Percentiles rank a stretch among this genome's conserved stretches.
These are phyloP conservation scores for Stereocaulon alpinum DNA, from an alignment of 495 filamentous ascomycete species.

Conservation along the genomic window DNA sequence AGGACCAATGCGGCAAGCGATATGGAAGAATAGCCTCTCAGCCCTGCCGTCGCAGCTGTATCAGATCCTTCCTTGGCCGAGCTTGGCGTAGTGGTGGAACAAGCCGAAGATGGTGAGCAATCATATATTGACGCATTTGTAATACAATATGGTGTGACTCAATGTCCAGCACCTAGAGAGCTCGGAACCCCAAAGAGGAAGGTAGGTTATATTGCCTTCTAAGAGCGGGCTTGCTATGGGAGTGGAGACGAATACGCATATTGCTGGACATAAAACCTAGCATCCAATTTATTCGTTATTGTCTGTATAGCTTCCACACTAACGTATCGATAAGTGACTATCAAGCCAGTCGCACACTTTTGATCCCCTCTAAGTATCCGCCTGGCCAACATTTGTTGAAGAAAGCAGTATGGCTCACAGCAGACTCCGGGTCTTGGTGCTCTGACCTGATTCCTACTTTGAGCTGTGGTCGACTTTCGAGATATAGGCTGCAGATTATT, in stretches of 20 bases:
- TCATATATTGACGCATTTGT: too few species aligned
- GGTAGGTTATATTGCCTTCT: too few species aligned
- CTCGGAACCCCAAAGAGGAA: too few species aligned
- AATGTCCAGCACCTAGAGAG: too few species aligned
- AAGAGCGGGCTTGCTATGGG: too few species aligned
- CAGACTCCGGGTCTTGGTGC: constrained; percentile 29
- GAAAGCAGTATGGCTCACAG: constrained; percentile 23
- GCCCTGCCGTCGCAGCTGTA: constrained; percentile 4
- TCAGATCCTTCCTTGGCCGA: background rate
- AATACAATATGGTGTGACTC: too few species aligned
- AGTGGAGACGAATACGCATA: too few species aligned
- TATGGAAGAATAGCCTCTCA: background rate
- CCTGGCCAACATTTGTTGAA: background rate
- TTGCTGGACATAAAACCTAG: background rate
- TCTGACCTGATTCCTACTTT: constrained; percentile 30
- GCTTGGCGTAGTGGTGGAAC: too few species aligned
- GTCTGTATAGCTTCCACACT: background rate
- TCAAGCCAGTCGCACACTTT: background rate
- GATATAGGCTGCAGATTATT: constrained; percentile 54
- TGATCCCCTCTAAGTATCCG: background rate
- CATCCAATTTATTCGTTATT: background rate
- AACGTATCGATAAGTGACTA: background rate
- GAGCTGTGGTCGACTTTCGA: constrained; percentile 66
- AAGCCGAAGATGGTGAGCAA: too few species aligned
- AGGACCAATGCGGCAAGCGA: constrained; percentile 2